phyloP scores from a whole-genome alignment of 129 eudicot genomes.

The Kitagawia praeruptora region DNA sequence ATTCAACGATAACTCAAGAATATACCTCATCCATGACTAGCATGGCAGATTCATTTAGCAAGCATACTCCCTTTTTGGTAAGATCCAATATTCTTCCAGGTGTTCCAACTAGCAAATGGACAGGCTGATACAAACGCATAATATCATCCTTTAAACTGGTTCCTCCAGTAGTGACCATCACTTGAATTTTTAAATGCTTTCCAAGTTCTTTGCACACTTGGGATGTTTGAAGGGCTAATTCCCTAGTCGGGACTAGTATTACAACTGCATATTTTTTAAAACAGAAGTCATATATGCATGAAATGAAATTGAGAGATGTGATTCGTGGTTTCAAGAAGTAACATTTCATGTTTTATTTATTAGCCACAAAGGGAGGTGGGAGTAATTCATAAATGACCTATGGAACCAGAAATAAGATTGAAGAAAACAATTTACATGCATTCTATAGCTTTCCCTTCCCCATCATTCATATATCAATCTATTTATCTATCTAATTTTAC shows the following conservation, averaged over 20 bases:
- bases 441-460: neutral
- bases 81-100: constrained; percentile 81
- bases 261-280: constrained; percentile 35
- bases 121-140: constrained; percentile 72
- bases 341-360: neutral
- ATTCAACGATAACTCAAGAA: neutral
- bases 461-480: neutral
- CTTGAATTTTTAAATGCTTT: constrained; percentile 57
- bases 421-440: neutral
- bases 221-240: constrained; percentile 70
- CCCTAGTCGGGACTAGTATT: constrained; percentile 63
- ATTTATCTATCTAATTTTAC: neutral
- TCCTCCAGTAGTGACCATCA: constrained; percentile 82
- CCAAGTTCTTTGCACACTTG: constrained; percentile 78
- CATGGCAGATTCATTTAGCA: constrained; percentile 49
- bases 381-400: neutral
- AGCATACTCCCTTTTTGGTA: constrained; percentile 50
- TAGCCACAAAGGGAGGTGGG: too few species aligned
- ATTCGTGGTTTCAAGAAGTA: neutral
- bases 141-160: constrained; percentile 73
- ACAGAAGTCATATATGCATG: neutral
- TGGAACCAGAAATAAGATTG: neutral
- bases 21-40: constrained; percentile 75
- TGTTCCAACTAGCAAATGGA: constrained; percentile 70
- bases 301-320: neutral